Conservation (phyloP, 2,329 filamentous ascomycete genomes). For the Fusarium fracticaudum region DNA sequence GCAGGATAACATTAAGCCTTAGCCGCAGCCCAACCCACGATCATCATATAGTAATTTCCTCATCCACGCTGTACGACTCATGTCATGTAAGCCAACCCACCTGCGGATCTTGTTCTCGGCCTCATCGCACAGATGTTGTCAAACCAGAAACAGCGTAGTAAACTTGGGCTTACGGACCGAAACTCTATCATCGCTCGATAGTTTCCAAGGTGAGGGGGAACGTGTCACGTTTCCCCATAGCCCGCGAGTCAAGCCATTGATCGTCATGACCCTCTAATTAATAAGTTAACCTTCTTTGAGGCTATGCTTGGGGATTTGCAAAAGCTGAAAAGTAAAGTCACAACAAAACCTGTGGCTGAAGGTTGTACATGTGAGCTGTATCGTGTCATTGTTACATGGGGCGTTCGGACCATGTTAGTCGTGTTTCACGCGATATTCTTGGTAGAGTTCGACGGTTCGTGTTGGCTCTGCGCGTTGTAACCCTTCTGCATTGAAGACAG, state of each 20-base stretch:
- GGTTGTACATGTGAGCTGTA: conserved; percentile 10
- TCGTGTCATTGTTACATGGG: neutral
- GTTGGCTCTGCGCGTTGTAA: neutral
- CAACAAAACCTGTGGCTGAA: neutral
- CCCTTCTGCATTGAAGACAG: neutral
- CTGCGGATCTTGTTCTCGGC: conserved; percentile 22
- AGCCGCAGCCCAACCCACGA: neutral
- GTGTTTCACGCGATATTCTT: conserved; percentile 1
- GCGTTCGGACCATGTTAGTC: neutral
- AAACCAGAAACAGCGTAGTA: neutral
- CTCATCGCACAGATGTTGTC: conserved; percentile 6
- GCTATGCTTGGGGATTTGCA: conserved; percentile 14
- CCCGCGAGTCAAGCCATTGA: conserved; percentile 25
- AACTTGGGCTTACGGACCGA: conserved; percentile 10
- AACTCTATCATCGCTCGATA: conserved; percentile 23
- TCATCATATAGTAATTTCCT: neutral
- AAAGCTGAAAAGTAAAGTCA: neutral
- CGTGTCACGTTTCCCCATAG: conserved; percentile 18
- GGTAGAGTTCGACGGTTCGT: neutral
- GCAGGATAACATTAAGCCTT: conserved; percentile 9
- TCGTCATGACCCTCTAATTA: conserved; percentile 6
- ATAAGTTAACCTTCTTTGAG: neutral
- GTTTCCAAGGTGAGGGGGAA: neutral
- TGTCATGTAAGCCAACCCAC: conserved; percentile 13
- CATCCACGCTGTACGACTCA: conserved; percentile 16